Base-by-base conservation (phyloP, 2,329 filamentous ascomycete species). In the Fusarium dimerum region DNA sequence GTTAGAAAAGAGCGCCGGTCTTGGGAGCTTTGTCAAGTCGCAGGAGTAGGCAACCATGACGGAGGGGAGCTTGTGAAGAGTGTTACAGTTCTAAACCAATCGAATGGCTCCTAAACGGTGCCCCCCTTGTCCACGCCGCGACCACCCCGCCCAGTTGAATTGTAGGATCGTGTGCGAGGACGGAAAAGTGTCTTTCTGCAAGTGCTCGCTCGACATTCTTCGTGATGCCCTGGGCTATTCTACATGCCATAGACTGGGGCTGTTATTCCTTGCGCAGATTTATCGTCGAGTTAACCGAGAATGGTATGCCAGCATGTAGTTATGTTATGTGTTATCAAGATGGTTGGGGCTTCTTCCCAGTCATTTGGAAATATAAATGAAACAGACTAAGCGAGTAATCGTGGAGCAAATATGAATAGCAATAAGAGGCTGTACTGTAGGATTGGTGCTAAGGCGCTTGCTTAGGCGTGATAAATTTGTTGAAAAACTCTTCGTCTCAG, bases 1-100 rank as follows among this genome's bases (percentile, higher is more conserved):
- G 57, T 62, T 47, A 45, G 54, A 58, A 60, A 54, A 51, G 52
- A 58, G 57, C 57, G 57, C 57, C 60, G 52, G 57, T 46, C 51
- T 50, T 48, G 57, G 47, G 43, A 59, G 20, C 20, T 26, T 26
- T n/a, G n/a, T n/a, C n/a, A n/a, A n/a, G n/a, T n/a, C n/a, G n/a
- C n/a, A n/a, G n/a, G n/a, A 30, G 39, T 32, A 39, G 47, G 49
- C 51, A 52, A 52, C 43, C 32, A 36, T 36, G 32, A 36, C 32
- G 32, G 20, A 26, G 20, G 20, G 20, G 20, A 36, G 32, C 32
- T 36, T 36, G 20, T 36, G 32, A 15, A 36, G 32, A 36, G 32
- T 36, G 32, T 36, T 9, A 36, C 32, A 36, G 32, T 36, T 36
- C 32, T 15, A 11, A 36, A 9, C 32, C 32, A 36, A 36, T 36